Evolutionary conservation across 805 yeast species (phyloP).

Genomic region (Candida nemodendra): DNA sequence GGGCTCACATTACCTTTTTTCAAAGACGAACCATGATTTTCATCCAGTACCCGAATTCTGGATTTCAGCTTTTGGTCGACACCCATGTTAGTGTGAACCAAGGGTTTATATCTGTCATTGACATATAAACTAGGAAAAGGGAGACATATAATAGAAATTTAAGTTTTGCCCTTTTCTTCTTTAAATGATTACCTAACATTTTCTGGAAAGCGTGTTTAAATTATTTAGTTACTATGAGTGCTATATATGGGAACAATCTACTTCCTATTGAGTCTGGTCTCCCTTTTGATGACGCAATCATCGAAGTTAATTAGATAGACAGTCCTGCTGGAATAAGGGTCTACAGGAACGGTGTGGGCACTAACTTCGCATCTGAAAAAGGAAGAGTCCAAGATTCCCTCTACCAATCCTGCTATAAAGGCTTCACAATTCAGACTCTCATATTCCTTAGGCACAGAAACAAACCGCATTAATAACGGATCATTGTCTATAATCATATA

Average conservation of each 20-base stretch:
- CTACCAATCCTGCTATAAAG: slow-evolving; percentile 80
- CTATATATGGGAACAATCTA: no score
- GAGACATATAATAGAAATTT: no score
- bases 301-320: slow-evolving; percentile 76
- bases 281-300: slow-evolving; percentile 53
- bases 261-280: slow-evolving; percentile 27
- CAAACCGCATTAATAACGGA: slow-evolving; percentile 69
- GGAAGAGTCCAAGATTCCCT: slow-evolving; percentile 74
- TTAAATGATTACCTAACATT: neutral
- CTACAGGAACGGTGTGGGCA: slow-evolving; percentile 76
- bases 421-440: slow-evolving; percentile 78
- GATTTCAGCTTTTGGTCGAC: no score
- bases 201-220: neutral
- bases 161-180: neutral
- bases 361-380: slow-evolving; percentile 73
- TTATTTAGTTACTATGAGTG: no score
- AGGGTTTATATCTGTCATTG: no score
- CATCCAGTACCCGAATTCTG: no score
- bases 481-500: slow-evolving; percentile 76
- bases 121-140: no score
- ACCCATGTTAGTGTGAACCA: no score
- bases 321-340: slow-evolving; percentile 59
- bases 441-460: slow-evolving; percentile 77
- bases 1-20: no score
- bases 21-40: no score